These are phyloP conservation scores for Auricularia auricula-judae DNA, from an alignment of 768 basidiomycete genomes.

Conservation along the genomic window DNA sequence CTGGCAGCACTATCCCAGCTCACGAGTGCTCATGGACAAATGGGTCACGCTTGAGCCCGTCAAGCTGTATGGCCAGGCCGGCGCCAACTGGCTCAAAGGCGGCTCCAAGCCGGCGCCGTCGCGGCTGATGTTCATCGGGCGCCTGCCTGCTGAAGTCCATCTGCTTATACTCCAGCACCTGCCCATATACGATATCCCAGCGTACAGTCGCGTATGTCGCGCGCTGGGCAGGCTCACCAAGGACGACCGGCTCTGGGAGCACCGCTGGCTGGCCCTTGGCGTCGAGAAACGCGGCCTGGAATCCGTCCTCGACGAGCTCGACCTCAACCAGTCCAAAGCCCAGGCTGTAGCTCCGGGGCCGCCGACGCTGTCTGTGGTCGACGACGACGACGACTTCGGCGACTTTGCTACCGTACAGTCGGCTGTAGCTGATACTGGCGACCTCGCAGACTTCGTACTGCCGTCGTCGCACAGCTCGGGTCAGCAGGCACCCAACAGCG, in stretches of 20 bases:
- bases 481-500: not conserved
- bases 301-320: constrained; percentile 48
- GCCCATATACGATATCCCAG: constrained; percentile 70
- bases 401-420: constrained; percentile 17
- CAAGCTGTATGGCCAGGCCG: constrained; percentile 15
- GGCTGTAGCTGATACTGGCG: not conserved
- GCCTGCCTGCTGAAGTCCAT: constrained; percentile 69
- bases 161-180: constrained; percentile 60
- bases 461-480: not conserved
- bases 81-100: constrained; percentile 21
- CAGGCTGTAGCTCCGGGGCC: constrained; percentile 33
- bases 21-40: constrained; percentile 51
- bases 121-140: constrained; percentile 45
- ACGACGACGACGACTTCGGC: constrained; percentile 45
- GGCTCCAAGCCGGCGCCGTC: constrained; percentile 13
- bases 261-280: constrained; percentile 53
- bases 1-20: not conserved
- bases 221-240: constrained; percentile 49
- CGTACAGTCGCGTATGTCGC: constrained; percentile 57
- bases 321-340: constrained; percentile 33
- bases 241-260: constrained; percentile 75
- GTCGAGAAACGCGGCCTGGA: constrained; percentile 34
- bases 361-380: constrained; percentile 28
- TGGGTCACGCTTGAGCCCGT: constrained; percentile 75
- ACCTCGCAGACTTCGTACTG: not conserved